phyloP scores from a whole-genome alignment of 2,329 filamentous ascomycete species.

The Fusarium miscanthi region DNA sequence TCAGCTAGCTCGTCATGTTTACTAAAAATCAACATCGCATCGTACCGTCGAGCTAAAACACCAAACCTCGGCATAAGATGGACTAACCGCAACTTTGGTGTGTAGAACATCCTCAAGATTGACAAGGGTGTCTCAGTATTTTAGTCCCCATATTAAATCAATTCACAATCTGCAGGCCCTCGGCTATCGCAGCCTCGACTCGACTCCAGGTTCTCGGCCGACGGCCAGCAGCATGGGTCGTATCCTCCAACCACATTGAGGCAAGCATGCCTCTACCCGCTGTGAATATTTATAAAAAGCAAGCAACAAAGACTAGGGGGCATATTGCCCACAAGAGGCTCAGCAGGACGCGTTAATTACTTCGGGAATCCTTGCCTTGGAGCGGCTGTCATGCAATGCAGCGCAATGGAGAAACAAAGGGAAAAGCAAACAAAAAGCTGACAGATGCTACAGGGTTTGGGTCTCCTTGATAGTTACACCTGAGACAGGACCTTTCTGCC shows the following conservation, averaged over 20 bases:
- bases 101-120: conserved; percentile 37
- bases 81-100: conserved; percentile 39
- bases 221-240: conserved; percentile 21
- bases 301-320: conserved; percentile 5
- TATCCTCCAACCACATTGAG: conserved; percentile 17
- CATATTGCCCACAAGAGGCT: neutral
- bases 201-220: conserved; percentile 33
- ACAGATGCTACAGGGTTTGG: conserved; percentile 13
- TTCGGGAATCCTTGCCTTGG: conserved; percentile 30
- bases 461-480: neutral
- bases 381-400: conserved; percentile 30
- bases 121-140: conserved; percentile 40
- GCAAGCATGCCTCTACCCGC: conserved; percentile 24
- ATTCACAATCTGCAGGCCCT: conserved; percentile 22
- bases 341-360: neutral
- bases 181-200: conserved; percentile 42
- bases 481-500: neutral
- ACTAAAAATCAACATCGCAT: neutral
- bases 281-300: conserved; percentile 5
- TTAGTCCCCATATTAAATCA: conserved; percentile 16
- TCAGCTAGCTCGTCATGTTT: neutral
- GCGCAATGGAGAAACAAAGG: conserved; percentile 14
- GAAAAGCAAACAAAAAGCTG: conserved; percentile 21
- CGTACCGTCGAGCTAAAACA: neutral
- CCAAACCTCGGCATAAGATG: conserved; percentile 8